These are phyloP conservation scores for Xylariomycetidae sp. DNA, from an alignment of 2,329 filamentous ascomycete genomes.

Conservation along the genomic window DNA sequence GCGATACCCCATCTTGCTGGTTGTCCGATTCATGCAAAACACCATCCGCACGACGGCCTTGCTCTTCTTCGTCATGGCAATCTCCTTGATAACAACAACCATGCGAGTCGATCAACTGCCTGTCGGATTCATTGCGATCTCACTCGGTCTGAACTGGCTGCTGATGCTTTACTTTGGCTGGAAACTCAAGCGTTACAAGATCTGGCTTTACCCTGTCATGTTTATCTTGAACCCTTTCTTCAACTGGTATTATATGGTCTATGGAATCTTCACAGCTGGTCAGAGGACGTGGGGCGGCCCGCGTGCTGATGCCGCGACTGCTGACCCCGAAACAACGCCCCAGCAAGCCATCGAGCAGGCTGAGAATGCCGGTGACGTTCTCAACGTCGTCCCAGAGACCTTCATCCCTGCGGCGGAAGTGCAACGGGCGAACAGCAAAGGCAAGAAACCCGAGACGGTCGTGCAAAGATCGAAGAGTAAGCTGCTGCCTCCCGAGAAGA, in stretches of 20 bases:
- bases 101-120: conserved; percentile 74
- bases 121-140: conserved; percentile 89
- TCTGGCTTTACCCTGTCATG: conserved; percentile 93
- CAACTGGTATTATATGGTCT: conserved; percentile 98
- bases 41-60: conserved; percentile 91
- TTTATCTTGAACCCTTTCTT: conserved; percentile 93
- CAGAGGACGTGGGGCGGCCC: conserved; percentile 95
- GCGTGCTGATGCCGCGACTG: conserved; percentile 78
- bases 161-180: conserved; percentile 95
- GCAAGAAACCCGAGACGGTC: conserved; percentile 26
- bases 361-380: conserved; percentile 72
- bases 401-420: conserved; percentile 59
- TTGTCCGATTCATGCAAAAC: conserved; percentile 91
- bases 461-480: conserved; percentile 47
- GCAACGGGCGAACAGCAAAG: conserved; percentile 26
- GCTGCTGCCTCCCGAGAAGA: conserved; percentile 64
- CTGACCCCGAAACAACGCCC: conserved; percentile 68
- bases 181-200: conserved; percentile 83
- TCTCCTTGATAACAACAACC: conserved; percentile 79
- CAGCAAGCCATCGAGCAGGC: conserved; percentile 81
- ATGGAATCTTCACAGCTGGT: conserved; percentile 90
- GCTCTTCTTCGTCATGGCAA: conserved; percentile 87
- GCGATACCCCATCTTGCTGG: conserved; percentile 77
- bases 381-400: conserved; percentile 83
- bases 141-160: conserved; percentile 85